Base-by-base conservation (phyloP, 805 yeast genomes). In the Candida khao-thaluensis region DNA sequence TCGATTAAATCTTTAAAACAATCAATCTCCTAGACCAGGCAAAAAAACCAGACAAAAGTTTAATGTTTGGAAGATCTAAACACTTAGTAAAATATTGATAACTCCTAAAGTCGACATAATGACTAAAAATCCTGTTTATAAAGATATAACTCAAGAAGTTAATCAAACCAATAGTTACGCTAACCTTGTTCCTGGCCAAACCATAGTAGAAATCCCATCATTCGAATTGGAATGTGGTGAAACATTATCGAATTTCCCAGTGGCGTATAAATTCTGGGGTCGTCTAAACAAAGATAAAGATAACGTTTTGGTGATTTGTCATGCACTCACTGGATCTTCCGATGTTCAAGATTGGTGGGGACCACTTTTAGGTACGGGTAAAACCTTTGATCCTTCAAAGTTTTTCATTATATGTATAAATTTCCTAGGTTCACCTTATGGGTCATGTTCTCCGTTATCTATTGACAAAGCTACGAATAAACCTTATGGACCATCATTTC, bases 281-380 rank as follows among this genome's bases (percentile, higher is more conserved):
- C 71, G 76, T 40, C 71, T 93, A 33, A 89, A 89, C 55, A 76
- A 69, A 6, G 66, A 60, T 2, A 79, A 75, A 7, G 81, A 81
- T 49, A 93, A 93, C 57, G 89, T 82, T 43, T 68, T 93, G 71
- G 79, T 93, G n/a, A 85, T 93, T 10, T 85, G 96, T 52, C 99
- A 93, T 67, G 98, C 99, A 0, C 69, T 93, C 40, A 89, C 98
- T 0, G 99, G 99, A 0, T 88, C 96, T 0, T 77, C 96, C 0
- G 98, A 93, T 58, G 96, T 91, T 12, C 75, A 84, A 27, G 99
- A 93, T 54, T 93, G 99, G 99, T 93, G 99, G 99, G 97, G 98
- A 0, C 97, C 98, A 0, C 62, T 93, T 17, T 65, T 93, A 20
- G 99, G 98, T 0, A 76, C 79, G 3, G 85, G 79, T 10, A 76